A percentile compares a stretch with the other conserved stretches of the same genome.
These are phyloP conservation scores for Trypethelium eluteriae DNA, from an alignment of 495 filamentous ascomycete genomes.

Conservation along the genomic window DNA sequence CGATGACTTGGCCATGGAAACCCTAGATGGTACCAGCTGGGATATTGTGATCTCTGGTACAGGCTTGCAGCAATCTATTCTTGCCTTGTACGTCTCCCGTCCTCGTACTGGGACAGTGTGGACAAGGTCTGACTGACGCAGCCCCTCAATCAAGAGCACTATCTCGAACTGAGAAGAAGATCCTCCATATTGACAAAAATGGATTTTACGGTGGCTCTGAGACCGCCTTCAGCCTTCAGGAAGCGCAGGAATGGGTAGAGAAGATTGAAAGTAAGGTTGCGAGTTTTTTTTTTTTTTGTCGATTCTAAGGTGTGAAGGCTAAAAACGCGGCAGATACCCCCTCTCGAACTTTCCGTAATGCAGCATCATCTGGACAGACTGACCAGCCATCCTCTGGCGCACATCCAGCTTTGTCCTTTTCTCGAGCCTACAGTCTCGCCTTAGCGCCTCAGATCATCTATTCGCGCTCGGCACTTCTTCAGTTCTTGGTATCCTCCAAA, in stretches of 20 bases:
- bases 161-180: slow-evolving; percentile 81
- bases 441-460: slow-evolving; percentile 85
- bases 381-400: slow-evolving; percentile 22
- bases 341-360: slow-evolving; percentile 30
- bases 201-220: slow-evolving; percentile 80
- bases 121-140: slow-evolving; percentile 56
- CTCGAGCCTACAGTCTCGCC: slow-evolving; percentile 74
- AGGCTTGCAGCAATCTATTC: slow-evolving; percentile 78
- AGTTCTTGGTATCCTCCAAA: slow-evolving; percentile 73
- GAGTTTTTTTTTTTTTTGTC: slow-evolving; percentile 19
- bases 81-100: slow-evolving; percentile 68
- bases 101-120: slow-evolving; percentile 16
- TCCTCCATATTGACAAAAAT: slow-evolving; percentile 84
- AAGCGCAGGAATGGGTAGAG: slow-evolving; percentile 67
- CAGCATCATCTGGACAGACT: slow-evolving; percentile 23
- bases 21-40: slow-evolving; percentile 72
- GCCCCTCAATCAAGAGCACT: slow-evolving; percentile 65
- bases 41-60: slow-evolving; percentile 89
- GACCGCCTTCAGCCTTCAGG: slow-evolving; percentile 79
- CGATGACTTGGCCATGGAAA: slow-evolving; percentile 56
- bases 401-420: slow-evolving; percentile 46
- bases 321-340: neutral
- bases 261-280: slow-evolving; percentile 23
- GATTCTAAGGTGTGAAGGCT: slow-evolving; percentile 26
- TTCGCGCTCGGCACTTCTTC: slow-evolving; percentile 65